These are phyloP conservation scores for Ophiostoma piceae DNA, from an alignment of 2,329 filamentous ascomycete species.

Conservation along the genomic window DNA sequence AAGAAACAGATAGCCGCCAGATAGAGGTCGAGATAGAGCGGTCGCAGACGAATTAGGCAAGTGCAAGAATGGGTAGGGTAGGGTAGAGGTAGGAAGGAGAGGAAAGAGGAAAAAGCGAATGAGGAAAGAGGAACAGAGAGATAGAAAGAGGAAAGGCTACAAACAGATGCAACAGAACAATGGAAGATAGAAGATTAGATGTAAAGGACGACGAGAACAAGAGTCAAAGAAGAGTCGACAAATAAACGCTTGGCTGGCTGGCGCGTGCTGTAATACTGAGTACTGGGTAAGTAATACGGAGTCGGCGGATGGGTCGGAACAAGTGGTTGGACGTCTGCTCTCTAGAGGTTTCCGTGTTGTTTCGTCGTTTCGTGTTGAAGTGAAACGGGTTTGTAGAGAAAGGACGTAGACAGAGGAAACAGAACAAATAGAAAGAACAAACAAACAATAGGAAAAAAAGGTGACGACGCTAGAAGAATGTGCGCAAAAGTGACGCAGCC, in stretches of 20 bases:
- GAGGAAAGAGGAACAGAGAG: neutral
- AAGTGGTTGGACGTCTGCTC: no score
- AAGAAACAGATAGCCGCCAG: neutral
- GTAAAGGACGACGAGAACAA: neutral
- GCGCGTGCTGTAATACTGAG: neutral
- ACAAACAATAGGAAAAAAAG: neutral
- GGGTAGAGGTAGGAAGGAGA: neutral
- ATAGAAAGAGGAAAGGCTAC: no score
- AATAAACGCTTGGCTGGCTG: conserved; percentile 3
- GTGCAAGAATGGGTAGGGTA: neutral
- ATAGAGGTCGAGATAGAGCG: neutral
- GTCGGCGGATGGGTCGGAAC: conserved; percentile 14
- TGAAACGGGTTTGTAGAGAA: no score
- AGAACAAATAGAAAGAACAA: neutral
- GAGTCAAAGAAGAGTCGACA: neutral
- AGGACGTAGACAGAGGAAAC: no score
- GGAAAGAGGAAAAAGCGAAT: neutral
- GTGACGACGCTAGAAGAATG: conserved; percentile 12
- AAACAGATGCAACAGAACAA: no score
- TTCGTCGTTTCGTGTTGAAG: no score
- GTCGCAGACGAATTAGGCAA: conserved; percentile 11
- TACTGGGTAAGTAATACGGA: neutral
- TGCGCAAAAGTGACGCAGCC: conserved; percentile 17
- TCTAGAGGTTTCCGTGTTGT: no score
- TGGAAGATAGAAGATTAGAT: no score